These are phyloP conservation scores for Amanita molliuscula DNA, from an alignment of 768 basidiomycete species.

Conservation along the genomic window DNA sequence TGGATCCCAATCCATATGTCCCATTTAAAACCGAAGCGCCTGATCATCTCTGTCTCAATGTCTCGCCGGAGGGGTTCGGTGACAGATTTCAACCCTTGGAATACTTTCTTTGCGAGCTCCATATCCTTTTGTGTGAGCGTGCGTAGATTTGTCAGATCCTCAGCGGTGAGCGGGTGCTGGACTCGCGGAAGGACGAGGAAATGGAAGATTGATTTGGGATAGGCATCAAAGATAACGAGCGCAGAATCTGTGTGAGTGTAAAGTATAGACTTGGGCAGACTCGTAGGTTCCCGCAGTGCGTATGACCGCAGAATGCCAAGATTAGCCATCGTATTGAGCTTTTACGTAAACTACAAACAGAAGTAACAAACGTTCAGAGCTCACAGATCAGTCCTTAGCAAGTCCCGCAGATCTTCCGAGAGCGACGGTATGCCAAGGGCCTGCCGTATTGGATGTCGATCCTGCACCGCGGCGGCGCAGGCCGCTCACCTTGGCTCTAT, in stretches of 20 bases:
- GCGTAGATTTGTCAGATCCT: slow-evolving; percentile 42
- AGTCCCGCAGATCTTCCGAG: slow-evolving; percentile 52
- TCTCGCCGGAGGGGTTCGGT: slow-evolving; percentile 45
- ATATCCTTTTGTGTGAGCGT: slow-evolving; percentile 46
- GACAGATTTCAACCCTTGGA: slow-evolving; percentile 43
- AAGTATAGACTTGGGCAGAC: slow-evolving; percentile 49
- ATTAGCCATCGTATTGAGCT: slow-evolving; percentile 23
- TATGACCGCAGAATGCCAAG: slow-evolving; percentile 54
- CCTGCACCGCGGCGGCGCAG: slow-evolving; percentile 13
- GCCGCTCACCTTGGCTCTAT: slow-evolving; percentile 24
- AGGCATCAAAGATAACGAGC: slow-evolving; percentile 65
- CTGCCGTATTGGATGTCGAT: neutral
- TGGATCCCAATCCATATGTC: slow-evolving; percentile 79
- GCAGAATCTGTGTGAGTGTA: slow-evolving; percentile 44
- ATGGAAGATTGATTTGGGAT: slow-evolving; percentile 81
- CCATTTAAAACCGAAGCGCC: slow-evolving; percentile 68
- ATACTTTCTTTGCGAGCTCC: slow-evolving; percentile 39
- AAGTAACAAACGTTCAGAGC: too few species aligned
- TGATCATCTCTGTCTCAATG: slow-evolving; percentile 74
- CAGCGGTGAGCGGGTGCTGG: slow-evolving; percentile 14
- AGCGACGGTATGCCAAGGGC: slow-evolving; percentile 14
- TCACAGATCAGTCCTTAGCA: slow-evolving; percentile 37
- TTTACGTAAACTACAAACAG: neutral
- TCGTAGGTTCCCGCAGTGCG: slow-evolving; percentile 39
- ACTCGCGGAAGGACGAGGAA: slow-evolving; percentile 75